Evolutionary conservation across 2,329 filamentous ascomycete genomes (phyloP).

Genomic region (Exophiala sp.): DNA sequence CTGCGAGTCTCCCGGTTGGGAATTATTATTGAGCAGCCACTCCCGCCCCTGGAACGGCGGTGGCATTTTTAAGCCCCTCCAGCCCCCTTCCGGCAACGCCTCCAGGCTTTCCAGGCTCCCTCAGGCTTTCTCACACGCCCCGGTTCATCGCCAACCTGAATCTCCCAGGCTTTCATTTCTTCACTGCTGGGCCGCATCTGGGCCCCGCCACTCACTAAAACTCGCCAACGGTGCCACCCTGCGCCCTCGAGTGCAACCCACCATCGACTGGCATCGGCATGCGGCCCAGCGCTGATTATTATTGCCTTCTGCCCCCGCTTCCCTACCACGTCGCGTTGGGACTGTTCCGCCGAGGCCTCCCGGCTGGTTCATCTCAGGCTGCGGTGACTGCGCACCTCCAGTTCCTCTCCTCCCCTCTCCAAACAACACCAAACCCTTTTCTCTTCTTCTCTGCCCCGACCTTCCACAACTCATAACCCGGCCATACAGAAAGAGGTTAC

Average conservation of each 20-base stretch:
- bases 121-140: too few species aligned
- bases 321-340: conserved; percentile 1
- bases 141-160: background rate
- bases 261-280: conserved; percentile 3
- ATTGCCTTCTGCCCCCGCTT: too few species aligned
- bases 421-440: conserved; percentile 24
- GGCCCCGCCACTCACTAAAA: background rate
- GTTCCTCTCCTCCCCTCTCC: background rate
- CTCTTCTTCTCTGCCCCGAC: conserved; percentile 6
- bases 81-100: background rate
- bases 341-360: conserved; percentile 5
- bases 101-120: background rate
- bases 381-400: background rate
- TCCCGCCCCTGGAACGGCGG: too few species aligned
- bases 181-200: background rate
- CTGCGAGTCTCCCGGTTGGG: too few species aligned
- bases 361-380: background rate
- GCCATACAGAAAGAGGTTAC: conserved; percentile 26
- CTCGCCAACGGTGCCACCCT: background rate
- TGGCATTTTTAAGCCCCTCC: too few species aligned
- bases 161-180: background rate
- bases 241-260: conserved; percentile 9
- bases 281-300: background rate
- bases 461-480: conserved; percentile 7
- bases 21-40: too few species aligned